Percentiles rank a stretch among this genome's conserved stretches.
Evolutionary conservation across 208 protist species (phyloP).

Genomic region (Balamuthia mandrillaris): DNA sequence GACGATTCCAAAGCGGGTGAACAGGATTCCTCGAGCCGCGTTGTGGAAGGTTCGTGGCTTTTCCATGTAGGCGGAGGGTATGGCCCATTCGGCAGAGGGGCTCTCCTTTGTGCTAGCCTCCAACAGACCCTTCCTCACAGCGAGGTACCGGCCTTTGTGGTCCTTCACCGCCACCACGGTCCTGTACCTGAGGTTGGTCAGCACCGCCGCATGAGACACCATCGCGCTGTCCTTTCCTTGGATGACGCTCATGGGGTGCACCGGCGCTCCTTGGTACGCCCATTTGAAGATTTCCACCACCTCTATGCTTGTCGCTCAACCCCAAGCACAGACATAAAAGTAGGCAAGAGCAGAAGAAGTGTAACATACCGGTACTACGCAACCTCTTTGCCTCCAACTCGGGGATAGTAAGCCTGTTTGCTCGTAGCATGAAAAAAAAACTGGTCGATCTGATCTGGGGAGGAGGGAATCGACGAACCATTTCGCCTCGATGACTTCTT

Average conservation of each 20-base stretch:
- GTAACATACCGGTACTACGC: neutral
- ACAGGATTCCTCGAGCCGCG: too few species aligned
- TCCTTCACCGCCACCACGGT: too few species aligned
- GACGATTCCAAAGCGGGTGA: too few species aligned
- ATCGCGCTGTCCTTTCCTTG: slow-evolving; percentile 1
- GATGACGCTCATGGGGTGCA: neutral
- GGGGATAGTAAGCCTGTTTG: neutral
- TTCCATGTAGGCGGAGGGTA: too few species aligned
- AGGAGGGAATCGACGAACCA: neutral
- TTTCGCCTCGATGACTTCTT: slow-evolving; percentile 6
- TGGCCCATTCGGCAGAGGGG: too few species aligned
- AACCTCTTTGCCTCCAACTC: neutral
- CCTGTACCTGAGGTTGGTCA: too few species aligned
- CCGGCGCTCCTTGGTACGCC: neutral
- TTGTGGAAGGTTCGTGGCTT: too few species aligned
- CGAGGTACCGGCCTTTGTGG: too few species aligned
- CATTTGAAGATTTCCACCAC: slow-evolving; percentile 8
- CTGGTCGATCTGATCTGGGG: neutral
- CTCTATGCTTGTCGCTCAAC: too few species aligned
- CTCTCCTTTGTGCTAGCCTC: too few species aligned
- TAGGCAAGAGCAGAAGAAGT: neutral
- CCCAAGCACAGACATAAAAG: neutral
- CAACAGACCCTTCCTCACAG: too few species aligned
- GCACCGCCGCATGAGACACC: too few species aligned
- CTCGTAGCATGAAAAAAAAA: neutral